Percentiles rank a stretch among this genome's conserved stretches.
These are phyloP conservation scores for Spergularia bocconei DNA, from an alignment of 148 eudicot species.

Conservation along the genomic window DNA sequence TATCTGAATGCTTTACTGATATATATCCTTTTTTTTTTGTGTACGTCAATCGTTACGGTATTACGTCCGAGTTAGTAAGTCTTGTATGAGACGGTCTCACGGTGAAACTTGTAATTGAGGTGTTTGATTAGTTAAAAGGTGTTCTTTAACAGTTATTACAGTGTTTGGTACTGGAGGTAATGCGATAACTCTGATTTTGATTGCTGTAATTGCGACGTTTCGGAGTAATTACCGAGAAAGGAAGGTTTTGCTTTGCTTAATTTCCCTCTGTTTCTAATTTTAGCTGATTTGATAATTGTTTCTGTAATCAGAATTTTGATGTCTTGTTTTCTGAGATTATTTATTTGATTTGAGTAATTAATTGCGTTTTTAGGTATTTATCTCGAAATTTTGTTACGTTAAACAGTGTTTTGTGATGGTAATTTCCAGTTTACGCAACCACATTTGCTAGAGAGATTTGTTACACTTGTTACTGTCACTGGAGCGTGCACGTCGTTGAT, in stretches of 20 bases:
- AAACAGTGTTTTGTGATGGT: not conserved
- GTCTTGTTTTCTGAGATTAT: too few relatives aligned
- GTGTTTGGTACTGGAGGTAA: constrained; percentile 60
- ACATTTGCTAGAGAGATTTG: constrained; percentile 36
- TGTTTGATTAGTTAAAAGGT: too few relatives aligned
- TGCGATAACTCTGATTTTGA: constrained; percentile 38
- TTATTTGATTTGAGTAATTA: not conserved
- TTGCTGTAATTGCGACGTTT: constrained; percentile 34
- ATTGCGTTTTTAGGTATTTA: not conserved
- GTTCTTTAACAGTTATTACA: constrained; percentile 39
- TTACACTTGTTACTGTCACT: constrained; percentile 40
- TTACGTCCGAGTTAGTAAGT: too few relatives aligned
- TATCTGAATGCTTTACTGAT: constrained; percentile 60
- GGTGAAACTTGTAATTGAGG: too few relatives aligned
- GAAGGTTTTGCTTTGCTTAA: constrained; percentile 33
- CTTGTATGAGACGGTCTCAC: too few relatives aligned
- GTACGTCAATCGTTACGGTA: too few relatives aligned
- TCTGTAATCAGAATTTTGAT: too few relatives aligned
- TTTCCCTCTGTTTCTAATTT: not conserved
- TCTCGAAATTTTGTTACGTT: not conserved
- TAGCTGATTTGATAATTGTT: not conserved
- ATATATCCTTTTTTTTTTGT: constrained; percentile 56
- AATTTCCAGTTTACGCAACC: constrained; percentile 25
- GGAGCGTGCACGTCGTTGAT: constrained; percentile 44
- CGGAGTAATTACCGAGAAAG: constrained; percentile 25